These are phyloP conservation scores for Eurotiales sp. DNA, from an alignment of 2,329 filamentous ascomycete species.

Conservation along the genomic window DNA sequence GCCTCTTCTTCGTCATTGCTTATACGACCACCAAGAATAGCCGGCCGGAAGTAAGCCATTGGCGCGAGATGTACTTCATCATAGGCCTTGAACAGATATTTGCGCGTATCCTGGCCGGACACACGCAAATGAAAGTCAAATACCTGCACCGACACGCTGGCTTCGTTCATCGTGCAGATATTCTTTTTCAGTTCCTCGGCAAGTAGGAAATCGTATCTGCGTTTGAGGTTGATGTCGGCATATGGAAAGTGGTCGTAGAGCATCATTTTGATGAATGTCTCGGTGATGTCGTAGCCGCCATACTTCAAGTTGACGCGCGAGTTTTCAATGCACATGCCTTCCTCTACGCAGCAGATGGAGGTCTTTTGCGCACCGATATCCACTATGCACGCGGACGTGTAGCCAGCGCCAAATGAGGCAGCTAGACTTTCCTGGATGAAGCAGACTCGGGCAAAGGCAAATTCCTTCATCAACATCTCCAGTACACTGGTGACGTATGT, in stretches of 20 bases:
- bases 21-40: slow-evolving; percentile 73
- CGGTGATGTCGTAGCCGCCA: slow-evolving; percentile 87
- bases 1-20: slow-evolving; percentile 67
- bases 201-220: slow-evolving; percentile 86
- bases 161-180: slow-evolving; percentile 86
- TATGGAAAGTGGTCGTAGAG: slow-evolving; percentile 95
- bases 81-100: slow-evolving; percentile 95
- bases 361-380: slow-evolving; percentile 98
- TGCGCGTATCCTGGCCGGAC: slow-evolving; percentile 81
- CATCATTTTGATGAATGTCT: slow-evolving; percentile 97
- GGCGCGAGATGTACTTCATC: slow-evolving; percentile 93
- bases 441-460: slow-evolving; percentile 82
- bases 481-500: slow-evolving; percentile 81
- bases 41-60: slow-evolving; percentile 89
- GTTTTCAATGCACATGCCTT: slow-evolving; percentile 90
- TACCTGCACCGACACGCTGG: slow-evolving; percentile 81
- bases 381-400: slow-evolving; percentile 89
- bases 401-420: slow-evolving; percentile 90
- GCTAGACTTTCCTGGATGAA: slow-evolving; percentile 96
- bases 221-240: slow-evolving; percentile 83
- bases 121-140: slow-evolving; percentile 88
- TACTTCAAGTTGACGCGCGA: slow-evolving; percentile 94
- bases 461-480: slow-evolving; percentile 80
- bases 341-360: slow-evolving; percentile 92
- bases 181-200: slow-evolving; percentile 95